These are phyloP conservation scores for Kodamaea fukazawae DNA, from an alignment of 805 yeast species.

Conservation along the genomic window DNA sequence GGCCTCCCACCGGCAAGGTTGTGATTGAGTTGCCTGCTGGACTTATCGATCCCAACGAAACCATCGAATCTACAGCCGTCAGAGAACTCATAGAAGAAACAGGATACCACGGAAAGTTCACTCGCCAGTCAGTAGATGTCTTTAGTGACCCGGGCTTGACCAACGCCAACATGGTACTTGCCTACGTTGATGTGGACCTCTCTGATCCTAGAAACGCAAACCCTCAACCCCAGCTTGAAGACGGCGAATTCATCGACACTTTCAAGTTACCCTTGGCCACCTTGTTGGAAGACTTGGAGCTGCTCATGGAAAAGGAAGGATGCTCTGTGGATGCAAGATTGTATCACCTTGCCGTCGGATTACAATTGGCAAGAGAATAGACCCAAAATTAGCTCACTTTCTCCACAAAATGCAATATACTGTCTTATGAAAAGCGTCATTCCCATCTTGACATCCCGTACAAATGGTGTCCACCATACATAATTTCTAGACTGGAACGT, in stretches of 20 bases:
- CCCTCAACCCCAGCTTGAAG: conserved; percentile 79
- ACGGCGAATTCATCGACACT: conserved; percentile 89
- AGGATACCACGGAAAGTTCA: conserved; percentile 75
- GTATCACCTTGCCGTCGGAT: conserved; percentile 82
- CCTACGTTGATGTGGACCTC: conserved; percentile 75
- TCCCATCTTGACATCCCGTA: no score
- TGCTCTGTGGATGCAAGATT: conserved; percentile 83
- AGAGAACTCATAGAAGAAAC: conserved; percentile 92
- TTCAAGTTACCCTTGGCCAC: conserved; percentile 64
- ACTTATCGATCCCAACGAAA: conserved; percentile 78
- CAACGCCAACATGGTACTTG: conserved; percentile 80
- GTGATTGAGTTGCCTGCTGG: conserved; percentile 97
- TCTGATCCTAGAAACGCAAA: conserved; percentile 58
- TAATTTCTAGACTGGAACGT: no score
- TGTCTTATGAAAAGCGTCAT: no score
- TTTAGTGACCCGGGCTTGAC: conserved; percentile 84
- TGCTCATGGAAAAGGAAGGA: conserved; percentile 56
- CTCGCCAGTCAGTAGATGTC: conserved; percentile 30
- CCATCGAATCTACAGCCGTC: conserved; percentile 73
- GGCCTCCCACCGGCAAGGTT: conserved; percentile 89
- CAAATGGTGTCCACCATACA: no score
- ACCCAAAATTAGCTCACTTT: no score
- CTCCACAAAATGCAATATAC: no score
- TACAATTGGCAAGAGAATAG: conserved; percentile 49
- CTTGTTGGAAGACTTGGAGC: conserved; percentile 53